These are phyloP conservation scores for Paecilomyces niveus DNA, from an alignment of 2,329 filamentous ascomycete genomes.

Conservation along the genomic window DNA sequence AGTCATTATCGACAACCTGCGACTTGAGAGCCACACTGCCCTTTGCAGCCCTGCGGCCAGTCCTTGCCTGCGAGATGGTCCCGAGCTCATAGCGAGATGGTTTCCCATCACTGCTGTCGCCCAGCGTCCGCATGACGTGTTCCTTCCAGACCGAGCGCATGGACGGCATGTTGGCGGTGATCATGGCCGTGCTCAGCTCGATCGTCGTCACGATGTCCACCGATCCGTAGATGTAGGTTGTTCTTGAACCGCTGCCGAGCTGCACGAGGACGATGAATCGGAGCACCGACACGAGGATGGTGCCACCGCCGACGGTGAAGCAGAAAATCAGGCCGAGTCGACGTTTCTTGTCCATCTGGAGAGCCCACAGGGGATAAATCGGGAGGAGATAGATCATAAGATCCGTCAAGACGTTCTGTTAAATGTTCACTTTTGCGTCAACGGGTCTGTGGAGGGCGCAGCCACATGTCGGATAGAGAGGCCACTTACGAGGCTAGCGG, in stretches of 20 bases:
- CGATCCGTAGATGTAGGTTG: constrained; percentile 1
- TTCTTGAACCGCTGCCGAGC: background rate
- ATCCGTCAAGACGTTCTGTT: background rate
- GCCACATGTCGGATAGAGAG: background rate
- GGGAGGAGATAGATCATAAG: background rate
- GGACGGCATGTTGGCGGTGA: background rate
- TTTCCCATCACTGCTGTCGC: background rate
- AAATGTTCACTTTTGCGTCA: background rate
- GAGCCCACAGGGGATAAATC: background rate
- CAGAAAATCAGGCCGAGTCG: background rate
- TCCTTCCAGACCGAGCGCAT: background rate
- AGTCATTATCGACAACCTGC: background rate
- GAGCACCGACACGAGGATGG: background rate
- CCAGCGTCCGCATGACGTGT: background rate
- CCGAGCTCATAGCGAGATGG: background rate
- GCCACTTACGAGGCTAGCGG: background rate
- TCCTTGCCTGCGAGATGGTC: background rate
- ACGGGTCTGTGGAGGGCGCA: background rate
- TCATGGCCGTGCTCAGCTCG: background rate
- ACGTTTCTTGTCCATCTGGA: background rate
- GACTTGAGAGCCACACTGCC: background rate
- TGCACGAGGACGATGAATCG: background rate
- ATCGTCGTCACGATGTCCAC: background rate
- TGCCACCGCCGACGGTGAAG: background rate
- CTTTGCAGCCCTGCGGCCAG: background rate